Base-by-base conservation (phyloP, 495 filamentous ascomycete species). In the Bacidia rubella region DNA sequence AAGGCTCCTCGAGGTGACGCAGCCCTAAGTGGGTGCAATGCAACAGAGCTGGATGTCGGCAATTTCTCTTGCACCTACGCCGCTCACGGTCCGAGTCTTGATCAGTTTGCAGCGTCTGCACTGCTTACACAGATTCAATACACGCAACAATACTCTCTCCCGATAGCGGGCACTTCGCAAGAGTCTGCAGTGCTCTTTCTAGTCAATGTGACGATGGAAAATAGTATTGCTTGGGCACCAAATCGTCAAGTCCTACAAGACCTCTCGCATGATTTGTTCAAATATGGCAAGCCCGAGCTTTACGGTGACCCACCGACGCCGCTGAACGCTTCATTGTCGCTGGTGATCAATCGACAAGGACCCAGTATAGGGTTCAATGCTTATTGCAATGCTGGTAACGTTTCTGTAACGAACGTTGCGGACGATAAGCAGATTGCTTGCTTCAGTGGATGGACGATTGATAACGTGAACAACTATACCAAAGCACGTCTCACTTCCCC, bases 171-270 rank as follows among this genome's bases (percentile, higher is more conserved):
- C 43, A 35, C 41, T 1, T 44, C 56, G 0, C 57, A 59, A 26
- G 57, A 59, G 32, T 48, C 29, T 4, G 49, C 46, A 7, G 47
- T 59, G 7, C 9, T 19, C 11, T 59, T 56, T 20, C n/a, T 35
- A 5, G 25, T 53, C 49, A 57, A 57, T 25, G 47, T 21, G 3
- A 55, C 54, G 4, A 29, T 17, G 3, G 40, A 42, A 3, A 7
- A 26, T 38, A 21, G 19, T 2, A 26, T 51, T 15, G 22, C 56
- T 43, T 62, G 57, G 60, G 41, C 55, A 19, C 50, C 60, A 3
- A 62, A 55, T 52, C 53, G 57, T 11, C 60, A 62, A 26, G 60
- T 62, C 7, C 39, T 62, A 25, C 45, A 51, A 9, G 44, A 52
- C 7, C 20, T 62, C 9, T 60, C 60, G 1, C 38, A 19, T 7